Percentiles rank a stretch among this genome's conserved stretches.
Evolutionary conservation across 805 yeast genomes (phyloP).

Genomic region (Blastobotrys terrestris): DNA sequence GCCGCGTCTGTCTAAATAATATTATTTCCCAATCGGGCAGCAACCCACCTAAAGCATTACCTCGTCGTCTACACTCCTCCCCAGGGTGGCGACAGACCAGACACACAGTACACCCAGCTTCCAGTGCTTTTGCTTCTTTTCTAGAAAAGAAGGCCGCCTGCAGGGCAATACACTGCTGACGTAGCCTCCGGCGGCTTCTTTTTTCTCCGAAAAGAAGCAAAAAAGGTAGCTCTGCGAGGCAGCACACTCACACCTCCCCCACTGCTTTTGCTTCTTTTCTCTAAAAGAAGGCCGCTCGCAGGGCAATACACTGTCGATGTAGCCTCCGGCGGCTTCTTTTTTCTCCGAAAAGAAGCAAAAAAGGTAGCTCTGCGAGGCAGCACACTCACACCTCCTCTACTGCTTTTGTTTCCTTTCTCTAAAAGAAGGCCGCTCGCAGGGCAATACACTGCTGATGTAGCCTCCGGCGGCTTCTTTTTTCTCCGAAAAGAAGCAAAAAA

Average conservation of each 20-base stretch:
- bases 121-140: not conserved
- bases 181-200: not conserved
- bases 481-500: too few relatives aligned
- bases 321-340: not conserved
- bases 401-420: not conserved
- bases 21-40: too few relatives aligned
- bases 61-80: too few relatives aligned
- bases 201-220: not conserved
- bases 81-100: too few relatives aligned
- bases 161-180: not conserved
- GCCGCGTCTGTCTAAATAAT: too few relatives aligned
- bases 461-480: too few relatives aligned
- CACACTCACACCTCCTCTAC: too few relatives aligned
- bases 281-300: not conserved
- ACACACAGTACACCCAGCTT: too few relatives aligned
- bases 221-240: not conserved
- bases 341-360: not conserved
- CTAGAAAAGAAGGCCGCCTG: not conserved
- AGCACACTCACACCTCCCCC: too few relatives aligned
- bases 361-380: not conserved
- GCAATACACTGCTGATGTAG: not conserved
- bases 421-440: not conserved
- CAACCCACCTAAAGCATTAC: too few relatives aligned
- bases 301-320: too few relatives aligned
- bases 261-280: not conserved